These are phyloP conservation scores for Pythium aristosporum DNA, from an alignment of 352 stramenopile species.

Conservation along the genomic window DNA sequence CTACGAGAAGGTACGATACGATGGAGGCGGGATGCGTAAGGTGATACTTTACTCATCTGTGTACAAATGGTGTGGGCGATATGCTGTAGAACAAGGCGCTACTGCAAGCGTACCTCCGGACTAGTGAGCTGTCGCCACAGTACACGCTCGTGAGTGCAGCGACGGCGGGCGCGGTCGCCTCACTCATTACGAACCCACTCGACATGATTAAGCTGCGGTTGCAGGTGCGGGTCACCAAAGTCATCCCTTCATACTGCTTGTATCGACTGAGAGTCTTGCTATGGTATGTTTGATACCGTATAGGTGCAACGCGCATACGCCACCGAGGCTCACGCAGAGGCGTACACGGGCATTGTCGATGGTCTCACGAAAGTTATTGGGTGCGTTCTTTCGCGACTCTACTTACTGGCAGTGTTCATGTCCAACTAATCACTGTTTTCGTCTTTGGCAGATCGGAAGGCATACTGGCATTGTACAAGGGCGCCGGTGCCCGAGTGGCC, in stretches of 20 bases:
- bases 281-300: neutral
- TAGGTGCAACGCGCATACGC: constrained; percentile 54
- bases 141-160: constrained; percentile 74
- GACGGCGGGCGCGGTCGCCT: constrained; percentile 87
- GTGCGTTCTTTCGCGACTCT: constrained; percentile 25
- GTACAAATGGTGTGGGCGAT: too few species aligned
- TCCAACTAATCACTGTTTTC: neutral
- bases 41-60: too few species aligned
- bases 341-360: constrained; percentile 82
- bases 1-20: constrained; percentile 85
- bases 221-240: constrained; percentile 72
- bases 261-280: neutral
- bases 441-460: constrained; percentile 71
- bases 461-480: constrained; percentile 92
- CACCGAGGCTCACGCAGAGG: constrained; percentile 27
- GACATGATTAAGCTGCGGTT: constrained; percentile 97
- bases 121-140: constrained; percentile 48
- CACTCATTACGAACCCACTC: constrained; percentile 96
- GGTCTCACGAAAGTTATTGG: constrained; percentile 81
- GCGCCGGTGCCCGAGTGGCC: constrained; percentile 91
- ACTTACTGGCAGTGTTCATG: too few species aligned
- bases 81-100: constrained; percentile 49
- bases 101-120: constrained; percentile 38
- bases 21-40: too few species aligned
- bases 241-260: neutral